Base-by-base conservation (phyloP, 176 grass and related monocot species). In the Tuctoria greenei region DNA sequence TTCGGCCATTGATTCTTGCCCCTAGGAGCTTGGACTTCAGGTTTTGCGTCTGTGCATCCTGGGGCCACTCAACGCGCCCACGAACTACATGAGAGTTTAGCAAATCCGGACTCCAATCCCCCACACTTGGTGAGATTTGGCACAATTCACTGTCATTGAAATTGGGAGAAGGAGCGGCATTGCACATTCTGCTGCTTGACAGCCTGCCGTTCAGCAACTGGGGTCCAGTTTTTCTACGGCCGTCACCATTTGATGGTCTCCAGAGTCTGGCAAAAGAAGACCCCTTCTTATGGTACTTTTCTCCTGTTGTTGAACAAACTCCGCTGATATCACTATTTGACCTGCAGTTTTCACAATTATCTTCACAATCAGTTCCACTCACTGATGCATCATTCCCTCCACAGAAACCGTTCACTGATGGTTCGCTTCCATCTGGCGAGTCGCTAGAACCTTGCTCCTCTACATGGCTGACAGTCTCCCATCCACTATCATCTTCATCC, bases 11-110 rank as follows among this genome's bases (percentile, higher is more conserved):
- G 52, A 77, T 55, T 52, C 82, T 89, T 12, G 81, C 84, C 4
- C 85, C 88, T 54, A 85, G 49, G 61, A 86, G 75, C 72, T 91
- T 91, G 43, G 74, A 84, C 83, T 93, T 97, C 63, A 88, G 58
- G 79, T 63, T 91, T 54, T 88, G 84, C 73, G 90, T 92, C 81
- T 81, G 86, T 1, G 39, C 47, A 8, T 69, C 86, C 24, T 37
- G 76, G 25, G 86, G 86, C 84, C 86, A 77, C 64, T 90, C 89
- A 15, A 74, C 76, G 24, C 72, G 35, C 10, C 89, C 89, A 4
- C 56, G 71, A 16, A 42, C 74, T 1, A 81, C 64, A 27, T 83
- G 91, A 21, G 79, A 79, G 59, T 95, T 92, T 41, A 88, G 50
- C 59, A 86, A 63, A 49, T 88, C 85, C 0, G 84, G 82, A 51